A percentile compares a stretch with the other conserved stretches of the same genome.
Conservation (phyloP, 306 rosid species). For the Carpinus fangiana region DNA sequence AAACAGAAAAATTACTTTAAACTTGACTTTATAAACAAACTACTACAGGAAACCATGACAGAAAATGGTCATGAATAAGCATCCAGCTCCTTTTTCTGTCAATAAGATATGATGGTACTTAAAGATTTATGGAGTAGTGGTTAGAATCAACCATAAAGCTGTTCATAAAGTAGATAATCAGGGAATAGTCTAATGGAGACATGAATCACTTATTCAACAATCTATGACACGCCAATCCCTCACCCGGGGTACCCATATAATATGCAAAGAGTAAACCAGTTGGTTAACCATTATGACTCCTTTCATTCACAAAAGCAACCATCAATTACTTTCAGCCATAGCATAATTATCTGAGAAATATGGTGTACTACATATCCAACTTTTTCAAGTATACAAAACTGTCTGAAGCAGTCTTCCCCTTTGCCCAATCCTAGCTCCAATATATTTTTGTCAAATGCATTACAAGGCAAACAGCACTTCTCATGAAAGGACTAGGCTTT, state of each 20-base stretch:
- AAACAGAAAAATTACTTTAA: conserved; percentile 23
- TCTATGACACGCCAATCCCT: conserved; percentile 1
- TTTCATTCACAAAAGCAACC: neutral
- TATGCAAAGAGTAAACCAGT: neutral
- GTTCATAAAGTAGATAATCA: conserved; percentile 3
- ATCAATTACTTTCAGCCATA: neutral
- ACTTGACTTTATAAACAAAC: conserved; percentile 11
- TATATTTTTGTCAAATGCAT: neutral
- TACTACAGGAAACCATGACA: conserved; percentile 1
- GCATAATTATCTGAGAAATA: neutral
- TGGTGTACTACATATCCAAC: neutral
- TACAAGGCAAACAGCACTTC: neutral
- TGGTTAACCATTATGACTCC: neutral
- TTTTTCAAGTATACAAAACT: conserved; percentile 1
- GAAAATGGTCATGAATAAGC: neutral
- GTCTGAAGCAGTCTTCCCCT: neutral
- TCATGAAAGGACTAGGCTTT: neutral
- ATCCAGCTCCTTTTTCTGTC: conserved; percentile 19
- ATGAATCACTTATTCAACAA: conserved; percentile 1
- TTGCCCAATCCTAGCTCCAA: conserved; percentile 3
- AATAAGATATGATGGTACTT: neutral
- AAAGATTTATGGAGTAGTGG: conserved; percentile 3
- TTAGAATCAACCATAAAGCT: conserved; percentile 5
- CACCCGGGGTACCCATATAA: conserved; percentile 5
- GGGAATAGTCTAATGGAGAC: neutral